phyloP scores from a whole-genome alignment of 2,329 filamentous ascomycete species.

The Fusarium sp. region DNA sequence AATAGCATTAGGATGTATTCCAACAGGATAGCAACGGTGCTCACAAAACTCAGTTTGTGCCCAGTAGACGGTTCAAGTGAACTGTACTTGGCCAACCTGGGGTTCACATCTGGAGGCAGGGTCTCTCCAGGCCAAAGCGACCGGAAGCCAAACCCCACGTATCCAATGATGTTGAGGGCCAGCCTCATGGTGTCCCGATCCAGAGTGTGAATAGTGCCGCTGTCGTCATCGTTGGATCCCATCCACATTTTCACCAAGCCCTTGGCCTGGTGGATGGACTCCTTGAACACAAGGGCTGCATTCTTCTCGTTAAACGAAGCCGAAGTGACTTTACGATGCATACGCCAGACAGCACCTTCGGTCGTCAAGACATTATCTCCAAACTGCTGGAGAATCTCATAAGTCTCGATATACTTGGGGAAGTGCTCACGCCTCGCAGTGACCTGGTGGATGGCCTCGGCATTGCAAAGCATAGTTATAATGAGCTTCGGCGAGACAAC shows the following conservation, averaged over 20 bases:
- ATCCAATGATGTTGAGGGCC: constrained; percentile 68
- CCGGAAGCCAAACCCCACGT: constrained; percentile 77
- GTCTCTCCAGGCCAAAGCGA: constrained; percentile 73
- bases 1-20: constrained; percentile 73
- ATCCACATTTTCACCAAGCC: constrained; percentile 72
- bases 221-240: constrained; percentile 42
- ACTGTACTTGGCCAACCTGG: constrained; percentile 62
- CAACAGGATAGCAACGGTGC: constrained; percentile 70
- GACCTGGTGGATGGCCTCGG: constrained; percentile 75
- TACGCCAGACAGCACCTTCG: constrained; percentile 77
- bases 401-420: constrained; percentile 58
- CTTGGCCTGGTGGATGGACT: constrained; percentile 71
- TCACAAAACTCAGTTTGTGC: constrained; percentile 74
- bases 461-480: constrained; percentile 69
- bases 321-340: constrained; percentile 78
- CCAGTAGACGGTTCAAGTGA: constrained; percentile 60
- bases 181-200: constrained; percentile 75
- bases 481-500: constrained; percentile 69
- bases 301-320: constrained; percentile 83
- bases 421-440: constrained; percentile 76
- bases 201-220: constrained; percentile 64
- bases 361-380: constrained; percentile 79
- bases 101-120: constrained; percentile 56
- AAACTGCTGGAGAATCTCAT: constrained; percentile 60
- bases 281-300: constrained; percentile 73